Evolutionary conservation across 768 basidiomycete genomes (phyloP), one percentile per base, ranked within the genome.

Genomic region (Lactifluus subvellereus): DNA sequence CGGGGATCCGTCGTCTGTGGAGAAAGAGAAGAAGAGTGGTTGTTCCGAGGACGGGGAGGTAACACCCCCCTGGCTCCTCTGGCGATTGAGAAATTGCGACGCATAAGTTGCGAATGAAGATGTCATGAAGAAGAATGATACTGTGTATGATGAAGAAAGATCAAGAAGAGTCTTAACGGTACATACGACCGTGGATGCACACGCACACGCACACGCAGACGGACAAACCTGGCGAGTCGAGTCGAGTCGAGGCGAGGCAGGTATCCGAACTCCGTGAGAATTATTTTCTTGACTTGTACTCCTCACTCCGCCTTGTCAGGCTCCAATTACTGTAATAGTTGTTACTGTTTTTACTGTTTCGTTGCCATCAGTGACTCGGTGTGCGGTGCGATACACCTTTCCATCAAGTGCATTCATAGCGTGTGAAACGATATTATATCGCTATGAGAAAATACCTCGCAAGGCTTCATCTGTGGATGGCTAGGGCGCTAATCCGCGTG

Each of bases 1-100:
- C 62, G 78, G 84, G 3, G 61, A 62, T 59, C 80, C 87, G 58
- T 85, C 80, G 75, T 89, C 88, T 66, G 89, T 89, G 50, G 86
- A 86, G 74, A 92, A 91, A 20, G 90, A 92, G 79, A 89, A 93
- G 79, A 93, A 93, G 73, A 93, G 82, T 58, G 91, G 90, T 74
- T 90, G 89, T 42, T 77, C 79, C 43, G 84, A 85, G 22, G 84
- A 80, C 69, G 82, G 75, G 68, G 80, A 82, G 42, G 82, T 77
- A 61, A 72, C 69, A 33, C 42, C 58, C 22, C 56, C 33, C 22
- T 66, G 71, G 59, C 78, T 77, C 62, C 76, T 79, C 69, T 83
- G 84, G 67, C 82, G 80, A 71, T 80, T 85, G 72, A 91, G 77
- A 72, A 90, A 91, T 69, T 90, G 88, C 49, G 89, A 91, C 54